Evolutionary conservation across 352 stramenopile species (phyloP), one percentile per base, ranked within the genome.

Genomic region (Globisporangium middletonii): DNA sequence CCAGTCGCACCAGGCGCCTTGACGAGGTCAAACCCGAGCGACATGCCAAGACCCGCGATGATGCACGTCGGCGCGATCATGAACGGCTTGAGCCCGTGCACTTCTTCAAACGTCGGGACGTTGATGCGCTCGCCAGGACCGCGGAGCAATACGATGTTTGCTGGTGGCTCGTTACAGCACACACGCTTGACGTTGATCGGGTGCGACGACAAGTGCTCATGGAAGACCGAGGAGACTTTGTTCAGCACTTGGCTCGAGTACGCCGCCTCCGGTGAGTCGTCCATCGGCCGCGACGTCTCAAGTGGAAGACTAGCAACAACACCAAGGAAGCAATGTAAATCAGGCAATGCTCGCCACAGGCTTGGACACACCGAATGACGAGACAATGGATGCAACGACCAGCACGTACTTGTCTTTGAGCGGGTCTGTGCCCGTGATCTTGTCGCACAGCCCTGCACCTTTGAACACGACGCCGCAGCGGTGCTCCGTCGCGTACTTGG

Each of bases 1-100:
- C 86, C 86, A 2, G 86, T 95, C 0, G 79, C 86, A 0, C 84
- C 84, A 37, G 76, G 75, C 1, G 78, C 86, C 53, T 77, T 79
- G 42, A 78, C 64, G 5, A 95, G 67, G 33, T 92, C 77, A 65
- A 95, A 89, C 26, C 77, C 86, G 30, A 95, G 57, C 15, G 86
- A 95, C 80, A 92, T 94, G 38, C 86, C 86, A 26, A 95, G 64
- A 28, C 86, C 86, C 18, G 86, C 86, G 37, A 95, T 95, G 65
- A 95, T 95, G 56, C 86, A 95, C 16, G 86, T 95, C 2, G 86
- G 86, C 15, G 86, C 86, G 48, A 95, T 92, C 86, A 95, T 95
- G 62, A 95, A 95, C 26, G 83, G 66, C 48, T 71, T 87, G 27
- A 95, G 63, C 15, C 80, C 83, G 68, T 95, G 86, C 62, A 89